Conservation (phyloP, 345 rosid species). For the Microthlaspi erraticum region DNA sequence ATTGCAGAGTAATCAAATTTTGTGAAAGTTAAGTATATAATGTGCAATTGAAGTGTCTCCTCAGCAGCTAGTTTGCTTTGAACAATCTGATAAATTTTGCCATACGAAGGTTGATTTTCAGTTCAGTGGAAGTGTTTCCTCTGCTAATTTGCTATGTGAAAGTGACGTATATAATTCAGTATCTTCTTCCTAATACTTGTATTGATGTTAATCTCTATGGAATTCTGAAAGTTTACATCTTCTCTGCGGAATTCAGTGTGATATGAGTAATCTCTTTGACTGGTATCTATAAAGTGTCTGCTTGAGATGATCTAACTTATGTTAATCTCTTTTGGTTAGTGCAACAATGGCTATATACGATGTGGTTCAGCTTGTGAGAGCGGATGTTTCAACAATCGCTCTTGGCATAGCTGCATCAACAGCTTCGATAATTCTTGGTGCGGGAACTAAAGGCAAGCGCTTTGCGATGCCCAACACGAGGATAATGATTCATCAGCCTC, state of each 20-base stretch:
- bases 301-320: slow-evolving; percentile 15
- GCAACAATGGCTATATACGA: slow-evolving; percentile 97
- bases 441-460: slow-evolving; percentile 95
- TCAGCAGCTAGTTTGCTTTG: not conserved
- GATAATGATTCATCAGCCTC: slow-evolving; percentile 94
- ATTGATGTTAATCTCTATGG: too few relatives aligned
- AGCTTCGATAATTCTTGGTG: slow-evolving; percentile 90
- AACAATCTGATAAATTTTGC: slow-evolving; percentile 3
- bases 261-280: not conserved
- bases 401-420: slow-evolving; percentile 93
- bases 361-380: slow-evolving; percentile 86
- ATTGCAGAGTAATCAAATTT: not conserved
- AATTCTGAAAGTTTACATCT: not conserved
- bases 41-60: slow-evolving; percentile 11
- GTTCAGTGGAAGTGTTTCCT: not conserved
- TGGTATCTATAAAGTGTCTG: not conserved
- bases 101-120: not conserved
- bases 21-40: not conserved
- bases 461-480: slow-evolving; percentile 94
- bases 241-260: not conserved
- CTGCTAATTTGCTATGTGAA: not conserved
- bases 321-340: slow-evolving; percentile 47
- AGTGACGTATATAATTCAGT: not conserved
- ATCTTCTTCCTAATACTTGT: too few relatives aligned
- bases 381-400: slow-evolving; percentile 86